A percentile compares a stretch with the other conserved stretches of the same genome.
phyloP scores from a whole-genome alignment of 1,284 basidiomycete genomes.

The Bondarzewia mesenterica region DNA sequence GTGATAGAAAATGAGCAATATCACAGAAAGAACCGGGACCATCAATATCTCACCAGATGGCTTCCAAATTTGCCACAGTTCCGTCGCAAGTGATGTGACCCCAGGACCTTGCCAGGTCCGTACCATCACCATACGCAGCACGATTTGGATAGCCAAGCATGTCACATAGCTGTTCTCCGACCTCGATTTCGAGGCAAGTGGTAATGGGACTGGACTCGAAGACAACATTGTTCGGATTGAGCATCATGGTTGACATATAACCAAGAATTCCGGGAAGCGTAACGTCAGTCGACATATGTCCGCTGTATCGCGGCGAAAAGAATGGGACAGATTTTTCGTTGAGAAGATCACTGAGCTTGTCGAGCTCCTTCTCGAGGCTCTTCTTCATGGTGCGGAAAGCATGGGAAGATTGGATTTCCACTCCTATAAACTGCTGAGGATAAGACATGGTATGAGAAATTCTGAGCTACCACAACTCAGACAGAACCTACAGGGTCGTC shows the following conservation, averaged over 20 bases:
- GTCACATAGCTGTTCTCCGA: conserved; percentile 33
- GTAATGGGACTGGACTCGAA: conserved; percentile 34
- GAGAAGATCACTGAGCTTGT: conserved; percentile 15
- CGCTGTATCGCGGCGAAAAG: conserved; percentile 34
- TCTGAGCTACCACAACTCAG: no score
- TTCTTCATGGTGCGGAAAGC: conserved; percentile 12
- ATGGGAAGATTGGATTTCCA: no score
- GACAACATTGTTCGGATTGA: conserved; percentile 38
- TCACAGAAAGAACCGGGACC: background rate
- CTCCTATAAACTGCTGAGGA: no score
- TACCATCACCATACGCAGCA: background rate
- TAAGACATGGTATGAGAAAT: no score
- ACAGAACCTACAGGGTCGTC: conserved; percentile 7
- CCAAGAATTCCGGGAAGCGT: conserved; percentile 31
- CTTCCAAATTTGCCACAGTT: conserved; percentile 38
- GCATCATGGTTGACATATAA: conserved; percentile 28
- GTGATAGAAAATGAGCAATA: background rate
- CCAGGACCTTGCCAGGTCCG: conserved; percentile 22
- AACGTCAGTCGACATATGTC: conserved; percentile 32
- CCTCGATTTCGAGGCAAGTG: conserved; percentile 29
- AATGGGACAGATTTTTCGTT: conserved; percentile 27
- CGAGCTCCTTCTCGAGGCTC: conserved; percentile 10
- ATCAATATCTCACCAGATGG: conserved; percentile 29
- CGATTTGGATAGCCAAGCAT: conserved; percentile 30
- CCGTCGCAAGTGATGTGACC: conserved; percentile 39